Evolutionary conservation across 2,329 filamentous ascomycete species (phyloP).

Genomic region (Drechslera avenae): DNA sequence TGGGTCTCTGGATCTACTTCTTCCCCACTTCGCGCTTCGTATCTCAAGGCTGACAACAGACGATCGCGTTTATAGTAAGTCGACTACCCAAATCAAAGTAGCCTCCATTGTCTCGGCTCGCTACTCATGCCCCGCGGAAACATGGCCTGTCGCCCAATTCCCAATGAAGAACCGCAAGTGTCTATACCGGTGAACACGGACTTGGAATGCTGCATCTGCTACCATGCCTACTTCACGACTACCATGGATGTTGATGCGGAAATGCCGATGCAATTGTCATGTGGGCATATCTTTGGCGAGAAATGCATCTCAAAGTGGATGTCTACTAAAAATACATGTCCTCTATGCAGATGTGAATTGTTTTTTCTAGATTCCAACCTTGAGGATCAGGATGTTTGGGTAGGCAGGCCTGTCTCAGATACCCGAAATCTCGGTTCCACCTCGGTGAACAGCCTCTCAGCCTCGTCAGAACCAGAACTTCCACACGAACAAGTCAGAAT

Average conservation of each 20-base stretch:
- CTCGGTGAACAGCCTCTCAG: background rate
- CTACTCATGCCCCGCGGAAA: background rate
- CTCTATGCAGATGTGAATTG: constrained; percentile 16
- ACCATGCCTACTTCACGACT: constrained; percentile 11
- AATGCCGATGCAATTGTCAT: constrained; percentile 16
- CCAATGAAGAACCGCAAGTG: background rate
- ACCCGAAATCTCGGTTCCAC: background rate
- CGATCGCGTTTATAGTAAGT: constrained; percentile 4
- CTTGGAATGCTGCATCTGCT: constrained; percentile 21
- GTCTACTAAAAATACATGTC: constrained; percentile 16
- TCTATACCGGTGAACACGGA: constrained; percentile 8
- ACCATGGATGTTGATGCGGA: constrained; percentile 8
- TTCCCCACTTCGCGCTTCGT: constrained; percentile 4
- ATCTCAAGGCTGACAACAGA: constrained; percentile 8
- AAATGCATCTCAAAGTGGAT: constrained; percentile 20
- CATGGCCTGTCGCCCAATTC: constrained; percentile 1
- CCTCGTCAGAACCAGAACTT: background rate
- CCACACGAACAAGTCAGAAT: background rate
- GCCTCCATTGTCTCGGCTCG: constrained; percentile 1
- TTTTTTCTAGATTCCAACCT: background rate
- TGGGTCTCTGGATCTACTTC: constrained; percentile 3
- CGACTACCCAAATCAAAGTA: background rate
- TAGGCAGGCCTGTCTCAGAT: constrained; percentile 2
- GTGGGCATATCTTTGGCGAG: constrained; percentile 23
- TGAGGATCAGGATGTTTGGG: background rate